Conservation (phyloP, 225 moss, liverwort and hornwort genomes). For the Pleurozium schreberi region DNA sequence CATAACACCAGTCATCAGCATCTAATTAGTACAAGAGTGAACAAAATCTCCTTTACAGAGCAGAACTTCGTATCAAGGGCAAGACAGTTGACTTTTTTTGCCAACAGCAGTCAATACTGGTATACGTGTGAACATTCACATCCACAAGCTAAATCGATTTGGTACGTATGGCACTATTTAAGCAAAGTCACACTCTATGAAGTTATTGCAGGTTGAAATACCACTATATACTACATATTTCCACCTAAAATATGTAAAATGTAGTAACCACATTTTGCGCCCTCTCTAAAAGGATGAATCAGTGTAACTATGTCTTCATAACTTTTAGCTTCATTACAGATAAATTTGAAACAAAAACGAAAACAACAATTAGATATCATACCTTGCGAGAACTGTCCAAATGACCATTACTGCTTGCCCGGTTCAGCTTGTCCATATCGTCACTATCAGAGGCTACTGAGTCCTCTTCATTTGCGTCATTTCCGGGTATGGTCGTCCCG, state of each 20-base stretch:
- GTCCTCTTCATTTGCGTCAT: slow-evolving; percentile 51
- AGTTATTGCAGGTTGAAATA: not conserved
- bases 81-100: not conserved
- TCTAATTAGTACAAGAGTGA: not conserved
- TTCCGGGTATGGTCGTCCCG: slow-evolving; percentile 12
- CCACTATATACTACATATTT: not conserved
- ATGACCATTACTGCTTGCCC: slow-evolving; percentile 36
- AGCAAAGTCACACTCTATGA: not conserved
- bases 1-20: not conserved
- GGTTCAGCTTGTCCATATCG: slow-evolving; percentile 52
- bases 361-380: not conserved
- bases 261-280: not conserved
- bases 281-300: not conserved
- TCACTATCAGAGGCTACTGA: slow-evolving; percentile 56
- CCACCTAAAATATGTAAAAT: not conserved
- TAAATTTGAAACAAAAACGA: not conserved
- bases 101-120: not conserved
- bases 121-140: not conserved
- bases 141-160: not conserved
- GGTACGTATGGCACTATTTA: not conserved
- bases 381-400: slow-evolving; percentile 34
- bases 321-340: not conserved
- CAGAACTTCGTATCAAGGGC: not conserved
- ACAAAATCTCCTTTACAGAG: not conserved
- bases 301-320: not conserved